Evolutionary conservation across 352 stramenopile genomes (phyloP), one percentile per base, ranked within the genome.

Genomic region (Globisporangium camurandrum): DNA sequence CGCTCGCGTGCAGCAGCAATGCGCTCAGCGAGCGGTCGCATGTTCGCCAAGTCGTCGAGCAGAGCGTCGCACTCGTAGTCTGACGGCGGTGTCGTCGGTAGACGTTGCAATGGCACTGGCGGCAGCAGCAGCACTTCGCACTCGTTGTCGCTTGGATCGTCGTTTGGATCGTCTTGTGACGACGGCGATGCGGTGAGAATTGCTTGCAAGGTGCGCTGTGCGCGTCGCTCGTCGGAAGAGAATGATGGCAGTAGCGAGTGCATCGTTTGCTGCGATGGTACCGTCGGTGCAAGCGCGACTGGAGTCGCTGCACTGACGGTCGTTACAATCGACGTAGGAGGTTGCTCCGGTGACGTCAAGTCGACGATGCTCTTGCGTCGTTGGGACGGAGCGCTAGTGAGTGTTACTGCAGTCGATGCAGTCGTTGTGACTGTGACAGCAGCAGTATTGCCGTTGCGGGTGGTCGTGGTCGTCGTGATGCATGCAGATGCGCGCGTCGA

Each of bases 291-390:
- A n/a, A n/a, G n/a, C n/a, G n/a, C n/a, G n/a, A n/a, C n/a, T n/a
- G n/a, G 8, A 8, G 24, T 1, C 14, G 10, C 12, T 16, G 46
- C 17, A 2, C 33, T 22, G 3, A 34, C 16, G 8, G 36, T 3
- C 8, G 36, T 5, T 9, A 24, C 26, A 9, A 23, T 12, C 19
- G 22, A 27, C 16, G 6, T 12, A n/a, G n/a, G n/a, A 2, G 19
- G 27, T n/a, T 38, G 27, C 0, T 33, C 41, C 4, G 62, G 59
- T 7, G 63, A 71, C 19, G 70, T 71, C 49, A 87, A 49, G 47
- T 83, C 64, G 5, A 86, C 75, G 36, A 82, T 42, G 23, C 57
- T 72, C 43, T 7, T 49, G 53, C 37, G 55, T 46, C 17, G 20
- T 34, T 36, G n/a, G n/a, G n/a, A n/a, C n/a, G n/a, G n/a, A n/a